Conservation (phyloP, 257 asterid species). For the Anisodus tanguticus region DNA sequence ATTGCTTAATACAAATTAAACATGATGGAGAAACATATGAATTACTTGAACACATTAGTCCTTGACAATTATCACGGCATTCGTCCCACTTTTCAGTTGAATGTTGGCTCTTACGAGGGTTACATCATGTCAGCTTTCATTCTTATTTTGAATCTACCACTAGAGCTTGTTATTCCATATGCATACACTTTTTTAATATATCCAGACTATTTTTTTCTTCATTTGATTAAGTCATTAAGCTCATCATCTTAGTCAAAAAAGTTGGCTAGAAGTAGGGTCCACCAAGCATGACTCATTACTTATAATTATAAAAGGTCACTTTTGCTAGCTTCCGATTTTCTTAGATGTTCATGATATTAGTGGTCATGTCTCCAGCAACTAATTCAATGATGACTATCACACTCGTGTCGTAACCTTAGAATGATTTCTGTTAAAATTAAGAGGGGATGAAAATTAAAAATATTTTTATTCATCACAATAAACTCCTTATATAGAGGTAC, state of each 20-base stretch:
- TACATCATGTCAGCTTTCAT: slow-evolving; percentile 28
- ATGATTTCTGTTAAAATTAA: neutral
- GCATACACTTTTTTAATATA: neutral
- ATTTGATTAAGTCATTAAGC: neutral
- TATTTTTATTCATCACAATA: no score
- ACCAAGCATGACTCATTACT: neutral
- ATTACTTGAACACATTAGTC: neutral
- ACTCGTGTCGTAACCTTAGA: neutral
- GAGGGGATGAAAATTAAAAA: no score
- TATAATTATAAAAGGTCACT: neutral
- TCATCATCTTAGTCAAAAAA: neutral
- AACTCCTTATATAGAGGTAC: no score
- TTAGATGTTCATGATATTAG: neutral
- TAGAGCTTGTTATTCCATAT: neutral
- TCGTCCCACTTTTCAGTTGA: neutral
- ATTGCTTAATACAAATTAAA: neutral
- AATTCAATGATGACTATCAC: neutral
- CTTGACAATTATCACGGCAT: neutral
- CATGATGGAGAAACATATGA: slow-evolving; percentile 5
- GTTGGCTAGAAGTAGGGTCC: neutral
- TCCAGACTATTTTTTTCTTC: no score
- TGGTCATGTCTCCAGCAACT: neutral
- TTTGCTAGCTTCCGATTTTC: neutral
- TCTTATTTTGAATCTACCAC: slow-evolving; percentile 25
- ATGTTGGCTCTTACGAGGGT: slow-evolving; percentile 38